Conservation (phyloP, 768 basidiomycete genomes). For the Mycena rosella region DNA sequence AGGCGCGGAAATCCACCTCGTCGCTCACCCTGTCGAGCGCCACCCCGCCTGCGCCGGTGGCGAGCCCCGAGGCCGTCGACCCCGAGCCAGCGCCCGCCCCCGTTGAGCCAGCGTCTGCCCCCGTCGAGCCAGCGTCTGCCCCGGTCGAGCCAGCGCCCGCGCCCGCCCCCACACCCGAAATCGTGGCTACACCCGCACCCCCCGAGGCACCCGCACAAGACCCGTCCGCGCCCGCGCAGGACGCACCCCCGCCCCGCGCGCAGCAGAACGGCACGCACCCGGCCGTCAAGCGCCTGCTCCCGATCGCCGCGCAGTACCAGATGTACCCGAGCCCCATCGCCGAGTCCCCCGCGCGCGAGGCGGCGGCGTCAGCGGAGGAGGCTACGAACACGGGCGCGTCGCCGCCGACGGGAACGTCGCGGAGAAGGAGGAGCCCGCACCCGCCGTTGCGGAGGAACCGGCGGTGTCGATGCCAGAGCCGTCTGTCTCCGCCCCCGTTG, state of each 20-base stretch:
- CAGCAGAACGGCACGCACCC: slow-evolving; percentile 46
- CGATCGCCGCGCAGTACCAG: slow-evolving; percentile 38
- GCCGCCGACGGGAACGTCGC: too few relatives aligned
- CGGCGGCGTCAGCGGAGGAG: slow-evolving; percentile 52
- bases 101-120: background rate
- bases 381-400: slow-evolving; percentile 42
- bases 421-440: slow-evolving; percentile 5
- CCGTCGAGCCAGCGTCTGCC: too few relatives aligned
- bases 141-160: too few relatives aligned
- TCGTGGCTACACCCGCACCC: background rate
- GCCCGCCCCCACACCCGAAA: slow-evolving; percentile 5
- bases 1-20: slow-evolving; percentile 25
- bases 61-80: background rate
- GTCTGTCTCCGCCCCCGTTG: slow-evolving; percentile 11
- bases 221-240: too few relatives aligned
- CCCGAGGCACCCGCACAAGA: slow-evolving; percentile 1
- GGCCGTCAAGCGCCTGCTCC: slow-evolving; percentile 38
- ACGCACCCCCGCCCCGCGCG: slow-evolving; percentile 13
- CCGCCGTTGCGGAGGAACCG: slow-evolving; percentile 1
- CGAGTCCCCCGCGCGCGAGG: slow-evolving; percentile 76
- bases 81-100: slow-evolving; percentile 12
- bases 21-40: slow-evolving; percentile 21
- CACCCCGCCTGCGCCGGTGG: background rate
- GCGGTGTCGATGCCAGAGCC: background rate
- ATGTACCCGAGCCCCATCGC: slow-evolving; percentile 72